Evolutionary conservation across 805 yeast genomes (phyloP).

Genomic region (Wickerhamiella shivajii): DNA sequence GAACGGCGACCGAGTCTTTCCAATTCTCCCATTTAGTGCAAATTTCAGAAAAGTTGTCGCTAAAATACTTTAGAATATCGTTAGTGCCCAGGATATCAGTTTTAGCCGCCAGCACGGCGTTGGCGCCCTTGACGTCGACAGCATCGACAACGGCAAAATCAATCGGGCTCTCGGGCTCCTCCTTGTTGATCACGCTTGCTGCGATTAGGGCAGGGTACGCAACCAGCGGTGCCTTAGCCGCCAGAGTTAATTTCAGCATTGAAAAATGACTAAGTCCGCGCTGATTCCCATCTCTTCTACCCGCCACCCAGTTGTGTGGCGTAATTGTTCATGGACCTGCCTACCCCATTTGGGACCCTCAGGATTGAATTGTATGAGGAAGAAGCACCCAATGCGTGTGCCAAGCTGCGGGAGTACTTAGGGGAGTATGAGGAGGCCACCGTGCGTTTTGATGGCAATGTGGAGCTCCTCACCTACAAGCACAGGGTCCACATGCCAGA

Average conservation of each 20-base stretch:
- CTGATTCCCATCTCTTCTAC: constrained; percentile 1
- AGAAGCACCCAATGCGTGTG: too few species aligned
- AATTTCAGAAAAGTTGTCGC: constrained; percentile 29
- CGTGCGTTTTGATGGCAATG: too few species aligned
- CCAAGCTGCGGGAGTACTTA: too few species aligned
- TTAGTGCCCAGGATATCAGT: constrained; percentile 33
- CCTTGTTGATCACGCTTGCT: constrained; percentile 52
- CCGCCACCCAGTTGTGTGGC: neutral
- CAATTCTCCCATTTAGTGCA: constrained; percentile 38
- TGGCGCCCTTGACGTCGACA: constrained; percentile 37
- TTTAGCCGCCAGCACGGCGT: constrained; percentile 20
- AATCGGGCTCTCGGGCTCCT: constrained; percentile 31
- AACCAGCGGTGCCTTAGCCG: constrained; percentile 73
- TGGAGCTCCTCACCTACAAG: too few species aligned
- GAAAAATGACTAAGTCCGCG: too few species aligned
- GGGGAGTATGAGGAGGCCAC: too few species aligned
- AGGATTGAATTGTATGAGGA: neutral
- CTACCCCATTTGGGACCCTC: neutral
- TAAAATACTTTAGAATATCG: constrained; percentile 29
- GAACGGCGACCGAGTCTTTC: constrained; percentile 54
- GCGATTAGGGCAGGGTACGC: constrained; percentile 72
- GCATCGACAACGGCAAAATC: constrained; percentile 58
- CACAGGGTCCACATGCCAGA: too few species aligned
- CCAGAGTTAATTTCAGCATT: constrained; percentile 37
- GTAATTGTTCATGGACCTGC: neutral